Percentiles rank a stretch among this genome's conserved stretches.
These are phyloP conservation scores for Rosellinia necatrix DNA, from an alignment of 2,329 filamentous ascomycete genomes.

Conservation along the genomic window DNA sequence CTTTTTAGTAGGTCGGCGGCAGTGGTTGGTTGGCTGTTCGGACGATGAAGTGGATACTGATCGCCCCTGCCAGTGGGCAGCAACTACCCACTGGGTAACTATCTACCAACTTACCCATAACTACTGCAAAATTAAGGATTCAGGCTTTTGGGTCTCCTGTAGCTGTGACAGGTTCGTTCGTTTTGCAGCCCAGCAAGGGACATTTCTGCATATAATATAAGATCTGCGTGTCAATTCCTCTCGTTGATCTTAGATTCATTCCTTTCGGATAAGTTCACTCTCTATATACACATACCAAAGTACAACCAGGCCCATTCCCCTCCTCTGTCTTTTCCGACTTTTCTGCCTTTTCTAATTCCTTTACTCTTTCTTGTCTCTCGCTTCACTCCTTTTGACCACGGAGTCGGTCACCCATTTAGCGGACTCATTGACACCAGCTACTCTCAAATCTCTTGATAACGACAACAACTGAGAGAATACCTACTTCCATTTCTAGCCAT, in stretches of 20 bases:
- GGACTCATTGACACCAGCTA: neutral
- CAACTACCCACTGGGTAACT: too few relatives aligned
- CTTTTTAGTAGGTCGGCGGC: constrained; percentile 3
- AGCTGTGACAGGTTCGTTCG: constrained; percentile 19
- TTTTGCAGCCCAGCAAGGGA: neutral
- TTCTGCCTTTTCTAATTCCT: neutral
- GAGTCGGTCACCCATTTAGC: constrained; percentile 14
- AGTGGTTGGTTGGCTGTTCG: constrained; percentile 7
- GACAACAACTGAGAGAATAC: neutral
- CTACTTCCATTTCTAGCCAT: constrained; percentile 23
- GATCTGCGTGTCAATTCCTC: constrained; percentile 5
- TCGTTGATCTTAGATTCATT: neutral
- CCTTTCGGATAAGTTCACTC: constrained; percentile 3
- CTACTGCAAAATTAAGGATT: constrained; percentile 28
- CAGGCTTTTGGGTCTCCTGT: constrained; percentile 8
- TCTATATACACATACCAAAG: constrained; percentile 2
- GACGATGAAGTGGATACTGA: neutral
- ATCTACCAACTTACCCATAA: too few relatives aligned
- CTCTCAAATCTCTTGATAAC: neutral
- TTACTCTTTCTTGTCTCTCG: neutral
- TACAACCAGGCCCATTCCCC: too few relatives aligned
- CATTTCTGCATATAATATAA: neutral
- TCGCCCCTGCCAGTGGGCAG: neutral
- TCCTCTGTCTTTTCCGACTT: neutral
- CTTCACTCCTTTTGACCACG: constrained; percentile 13